Evolutionary conservation across 768 basidiomycete genomes (phyloP).

Genomic region (Panaeolus papilionaceus): DNA sequence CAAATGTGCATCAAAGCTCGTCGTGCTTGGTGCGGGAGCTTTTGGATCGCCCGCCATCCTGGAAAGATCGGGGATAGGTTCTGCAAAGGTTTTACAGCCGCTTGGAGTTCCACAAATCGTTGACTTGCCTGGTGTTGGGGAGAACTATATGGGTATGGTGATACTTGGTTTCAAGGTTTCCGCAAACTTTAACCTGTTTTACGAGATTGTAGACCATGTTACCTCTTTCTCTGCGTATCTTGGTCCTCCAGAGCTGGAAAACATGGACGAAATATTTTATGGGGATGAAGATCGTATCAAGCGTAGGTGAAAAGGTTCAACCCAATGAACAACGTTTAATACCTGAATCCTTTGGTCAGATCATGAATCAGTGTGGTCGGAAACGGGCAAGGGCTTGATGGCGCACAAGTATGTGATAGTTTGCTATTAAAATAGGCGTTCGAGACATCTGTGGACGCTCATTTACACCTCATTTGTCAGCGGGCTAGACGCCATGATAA

Average conservation of each 20-base stretch:
- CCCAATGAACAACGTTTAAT: neutral
- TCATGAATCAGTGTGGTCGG: conserved; percentile 33
- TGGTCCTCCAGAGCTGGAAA: conserved; percentile 49
- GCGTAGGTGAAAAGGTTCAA: conserved; percentile 32
- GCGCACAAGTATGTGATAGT: conserved; percentile 51
- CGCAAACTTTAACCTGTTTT: neutral
- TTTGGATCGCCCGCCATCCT: conserved; percentile 64
- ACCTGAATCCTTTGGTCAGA: conserved; percentile 13
- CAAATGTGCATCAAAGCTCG: conserved; percentile 41
- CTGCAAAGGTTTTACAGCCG: conserved; percentile 48
- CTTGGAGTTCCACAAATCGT: conserved; percentile 56
- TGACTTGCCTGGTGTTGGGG: conserved; percentile 80
- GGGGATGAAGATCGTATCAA: conserved; percentile 42
- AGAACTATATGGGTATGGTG: conserved; percentile 59
- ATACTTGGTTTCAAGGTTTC: neutral
- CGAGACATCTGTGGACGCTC: neutral
- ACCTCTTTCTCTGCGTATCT: conserved; percentile 41
- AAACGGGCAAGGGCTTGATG: conserved; percentile 50
- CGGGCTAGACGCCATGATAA: conserved; percentile 57
- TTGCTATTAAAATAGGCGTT: neutral
- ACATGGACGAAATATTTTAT: conserved; percentile 51
- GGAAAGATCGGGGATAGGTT: conserved; percentile 68
- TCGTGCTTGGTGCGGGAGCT: conserved; percentile 58
- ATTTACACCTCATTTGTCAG: conserved; percentile 32
- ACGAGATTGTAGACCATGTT: conserved; percentile 42